phyloP scores from a whole-genome alignment of 768 basidiomycete genomes.

The Tephrocybe sp. region DNA sequence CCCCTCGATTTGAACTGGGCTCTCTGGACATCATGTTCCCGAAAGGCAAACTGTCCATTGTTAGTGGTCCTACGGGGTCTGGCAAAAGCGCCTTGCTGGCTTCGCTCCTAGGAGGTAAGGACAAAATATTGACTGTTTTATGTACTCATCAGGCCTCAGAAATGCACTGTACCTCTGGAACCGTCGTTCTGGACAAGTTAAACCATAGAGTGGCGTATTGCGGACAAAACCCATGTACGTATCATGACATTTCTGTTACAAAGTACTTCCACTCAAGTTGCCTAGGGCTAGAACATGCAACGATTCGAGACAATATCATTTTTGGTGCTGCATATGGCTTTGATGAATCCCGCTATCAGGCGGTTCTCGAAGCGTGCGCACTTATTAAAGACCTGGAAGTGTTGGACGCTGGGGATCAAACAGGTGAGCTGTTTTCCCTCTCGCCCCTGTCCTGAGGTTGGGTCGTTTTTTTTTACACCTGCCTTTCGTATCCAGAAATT shows the following conservation, averaged over 20 bases:
- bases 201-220: constrained; percentile 68
- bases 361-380: constrained; percentile 74
- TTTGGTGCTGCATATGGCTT: constrained; percentile 64
- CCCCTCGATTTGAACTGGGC: constrained; percentile 52
- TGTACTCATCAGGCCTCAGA: constrained; percentile 33
- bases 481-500: constrained; percentile 45
- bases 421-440: constrained; percentile 41
- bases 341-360: constrained; percentile 62
- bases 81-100: constrained; percentile 68
- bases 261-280: constrained; percentile 20
- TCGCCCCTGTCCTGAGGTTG: background rate
- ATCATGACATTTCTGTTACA: background rate
- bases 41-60: constrained; percentile 51
- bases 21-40: constrained; percentile 62
- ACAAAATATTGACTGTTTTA: background rate
- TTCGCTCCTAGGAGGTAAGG: constrained; percentile 65
- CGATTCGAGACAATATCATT: constrained; percentile 79
- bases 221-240: constrained; percentile 62
- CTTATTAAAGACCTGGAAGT: constrained; percentile 69
- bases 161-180: constrained; percentile 56
- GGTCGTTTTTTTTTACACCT: background rate
- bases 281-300: constrained; percentile 76
- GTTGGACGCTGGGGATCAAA: constrained; percentile 76
- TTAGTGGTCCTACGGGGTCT: constrained; percentile 67
- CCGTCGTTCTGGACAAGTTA: constrained; percentile 54